Evolutionary conservation across 495 filamentous ascomycete species (phyloP), one percentile per base, ranked within the genome.

Genomic region (Astrocystis sublimbata): DNA sequence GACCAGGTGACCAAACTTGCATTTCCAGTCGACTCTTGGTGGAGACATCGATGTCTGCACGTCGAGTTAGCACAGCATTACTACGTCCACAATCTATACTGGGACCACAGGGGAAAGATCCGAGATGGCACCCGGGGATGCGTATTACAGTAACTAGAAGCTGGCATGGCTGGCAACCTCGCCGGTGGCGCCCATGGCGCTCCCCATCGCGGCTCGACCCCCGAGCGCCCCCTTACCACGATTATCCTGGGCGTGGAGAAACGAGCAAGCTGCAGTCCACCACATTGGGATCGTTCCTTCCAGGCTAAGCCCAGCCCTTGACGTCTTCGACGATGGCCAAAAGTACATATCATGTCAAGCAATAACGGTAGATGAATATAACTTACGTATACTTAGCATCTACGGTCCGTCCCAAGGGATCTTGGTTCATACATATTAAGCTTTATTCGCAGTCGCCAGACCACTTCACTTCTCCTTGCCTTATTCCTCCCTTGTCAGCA

Each of bases 261-360:
- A 56, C 60, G 60, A 62, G 51, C 41, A 30, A 13, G 30, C 60
- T 54, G 51, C 40, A 53, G 51, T 40, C 51, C 51, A 49, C 60
- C 60, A 24, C 50, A 54, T 61, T 55, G 49, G 59, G 49, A 43
- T 54, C 50, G 9, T 38, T 35, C 50, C 58, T 58, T 23, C 26
- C 30, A 47, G 31, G 5, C 45, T 59, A 62, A 62, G 47, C 51
- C 51, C 51, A 62, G 60, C 51, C 58, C 51, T 62, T 62, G 60
- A 62, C 60, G 51, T 62, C 50, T 62, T 40, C 46, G 51, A 52
- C 38, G 38, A 56, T 19, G 17, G 51, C 21, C 47, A 46, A 56
- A 62, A 43, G 60, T 62, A 62, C 51, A 50, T 60, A n/a, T 26
- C 41, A 17, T 41, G 51, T 49, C 33, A 33, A 31, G 19, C 38